Base-by-base conservation (phyloP, 179 eudicot genomes). In the Gypsophila paniculata region DNA sequence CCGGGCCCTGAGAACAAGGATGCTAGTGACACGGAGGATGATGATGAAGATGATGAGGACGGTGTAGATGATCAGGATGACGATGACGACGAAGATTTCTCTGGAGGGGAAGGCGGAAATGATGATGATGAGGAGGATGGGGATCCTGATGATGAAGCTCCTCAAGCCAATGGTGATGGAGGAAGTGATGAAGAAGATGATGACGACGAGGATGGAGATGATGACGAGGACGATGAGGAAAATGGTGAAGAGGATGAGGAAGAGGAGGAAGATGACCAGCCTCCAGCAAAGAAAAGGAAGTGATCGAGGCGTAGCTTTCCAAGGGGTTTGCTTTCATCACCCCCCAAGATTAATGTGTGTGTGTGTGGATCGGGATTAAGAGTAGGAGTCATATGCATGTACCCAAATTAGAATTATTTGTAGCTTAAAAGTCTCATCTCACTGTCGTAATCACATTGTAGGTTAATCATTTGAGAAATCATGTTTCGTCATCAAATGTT, bases 221-320 rank as follows among this genome's bases (percentile, higher is more conserved):
- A 59, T 0, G 80, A 78, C 0, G 80, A 61, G 2, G 87, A 76
- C 0, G 87, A 73, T 0, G 88, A 74, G 0, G 89, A 72, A 0
- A 87, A 77, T 0, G 83, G 66, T 0, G 82, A 80, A 0, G 81
- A 74, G 0, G 86, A 87, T 2, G 88, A 86, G 3, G 90, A 87
- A 4, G 88, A 86, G 8, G 91, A 87, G 1, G 91, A 85, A 18
- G 89, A 88, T 6, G 91, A 87, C 29, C 86, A 85, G 74, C 92
- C 90, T 68, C 92, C 92, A 4, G 79, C 90, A 48, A 88, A 88
- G 85, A 86, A 81, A 88, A 86, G 82, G 75, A 88, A 88, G 79
- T 88, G 78, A 82, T 78, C 73, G 19, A 49, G 34, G n/a, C 49
- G 53, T 61, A 49, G 14, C 11, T 66, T 32, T 59, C 14, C 73